A percentile compares a stretch with the other conserved stretches of the same genome.
These are phyloP conservation scores for Choricystis sp. DNA, from an alignment of 139 green algal species.

Conservation along the genomic window DNA sequence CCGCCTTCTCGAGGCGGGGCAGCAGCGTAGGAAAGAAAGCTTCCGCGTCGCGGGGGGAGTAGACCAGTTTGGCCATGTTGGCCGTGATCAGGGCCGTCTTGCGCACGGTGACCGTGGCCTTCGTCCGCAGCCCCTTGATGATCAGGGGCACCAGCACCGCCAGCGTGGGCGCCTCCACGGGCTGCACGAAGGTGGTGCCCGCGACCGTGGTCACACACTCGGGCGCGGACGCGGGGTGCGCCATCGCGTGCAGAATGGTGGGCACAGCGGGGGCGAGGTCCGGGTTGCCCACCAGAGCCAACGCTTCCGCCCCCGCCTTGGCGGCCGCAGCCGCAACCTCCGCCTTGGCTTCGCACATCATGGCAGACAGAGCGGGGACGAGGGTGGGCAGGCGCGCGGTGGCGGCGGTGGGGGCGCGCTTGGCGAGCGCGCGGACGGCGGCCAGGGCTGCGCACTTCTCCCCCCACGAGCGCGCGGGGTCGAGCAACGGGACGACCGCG, in stretches of 20 bases:
- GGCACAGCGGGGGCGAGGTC: slow-evolving; percentile 82
- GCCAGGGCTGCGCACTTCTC: slow-evolving; percentile 7
- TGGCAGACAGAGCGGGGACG: not conserved
- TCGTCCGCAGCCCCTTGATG: slow-evolving; percentile 65
- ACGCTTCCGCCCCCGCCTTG: slow-evolving; percentile 26
- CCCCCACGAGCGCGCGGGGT: not conserved
- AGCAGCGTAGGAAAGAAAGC: slow-evolving; percentile 74
- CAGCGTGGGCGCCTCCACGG: slow-evolving; percentile 57
- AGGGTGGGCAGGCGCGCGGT: not conserved
- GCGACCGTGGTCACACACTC: slow-evolving; percentile 84
- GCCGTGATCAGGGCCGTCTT: slow-evolving; percentile 72
- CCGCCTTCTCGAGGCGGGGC: slow-evolving; percentile 47
- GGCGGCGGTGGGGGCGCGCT: not conserved
- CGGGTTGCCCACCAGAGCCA: slow-evolving; percentile 52
- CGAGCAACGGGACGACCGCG: not conserved
- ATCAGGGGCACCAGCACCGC: slow-evolving; percentile 80
- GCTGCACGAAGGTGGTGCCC: slow-evolving; percentile 63
- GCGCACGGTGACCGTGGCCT: slow-evolving; percentile 71
- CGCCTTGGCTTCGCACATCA: not conserved
- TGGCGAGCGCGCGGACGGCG: not conserved
- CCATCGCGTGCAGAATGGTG: slow-evolving; percentile 60
- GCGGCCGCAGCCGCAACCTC: slow-evolving; percentile 14
- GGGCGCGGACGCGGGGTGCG: slow-evolving; percentile 43
- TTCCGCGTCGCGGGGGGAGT: slow-evolving; percentile 41
- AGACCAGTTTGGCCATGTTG: slow-evolving; percentile 79